A percentile compares a stretch with the other conserved stretches of the same genome.
Evolutionary conservation across 495 filamentous ascomycete genomes (phyloP).

Genomic region (Rostrohypoxylon terebratum): DNA sequence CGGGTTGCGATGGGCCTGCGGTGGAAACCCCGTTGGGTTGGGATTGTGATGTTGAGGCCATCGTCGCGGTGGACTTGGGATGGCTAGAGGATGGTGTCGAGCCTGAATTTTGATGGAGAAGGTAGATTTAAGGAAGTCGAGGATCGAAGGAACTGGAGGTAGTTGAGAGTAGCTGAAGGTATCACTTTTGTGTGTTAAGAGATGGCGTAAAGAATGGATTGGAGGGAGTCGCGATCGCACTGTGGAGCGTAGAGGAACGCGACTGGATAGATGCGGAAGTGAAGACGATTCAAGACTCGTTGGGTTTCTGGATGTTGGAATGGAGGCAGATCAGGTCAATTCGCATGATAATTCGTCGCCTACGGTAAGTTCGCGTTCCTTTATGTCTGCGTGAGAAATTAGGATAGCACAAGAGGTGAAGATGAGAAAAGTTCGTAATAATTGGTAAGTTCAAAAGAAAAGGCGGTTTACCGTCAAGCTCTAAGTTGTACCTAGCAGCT

Average conservation of each 20-base stretch:
- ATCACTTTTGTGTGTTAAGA: not conserved
- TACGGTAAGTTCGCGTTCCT: not conserved
- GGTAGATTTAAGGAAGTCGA: not conserved
- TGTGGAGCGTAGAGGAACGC: not conserved
- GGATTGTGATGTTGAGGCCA: constrained; percentile 46
- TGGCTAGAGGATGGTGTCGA: constrained; percentile 2
- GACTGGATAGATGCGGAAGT: no score
- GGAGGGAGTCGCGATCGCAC: not conserved
- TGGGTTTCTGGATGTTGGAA: not conserved
- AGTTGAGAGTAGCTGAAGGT: not conserved
- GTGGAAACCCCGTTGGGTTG: constrained; percentile 57
- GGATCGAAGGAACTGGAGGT: not conserved
- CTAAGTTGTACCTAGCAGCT: not conserved
- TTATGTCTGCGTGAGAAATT: not conserved
- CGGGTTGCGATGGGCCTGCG: constrained; percentile 48
- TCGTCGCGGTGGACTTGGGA: constrained; percentile 28
- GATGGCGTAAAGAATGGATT: not conserved
- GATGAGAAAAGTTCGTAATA: not conserved
- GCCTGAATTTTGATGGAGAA: not conserved
- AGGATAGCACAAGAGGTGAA: not conserved
- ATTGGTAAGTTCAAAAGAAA: not conserved
- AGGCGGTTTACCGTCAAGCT: not conserved
- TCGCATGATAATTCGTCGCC: no score
- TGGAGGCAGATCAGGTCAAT: no score
- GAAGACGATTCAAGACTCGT: not conserved